Percentiles rank a stretch among this genome's conserved stretches.
Conservation (phyloP, 768 basidiomycete species). For the Exidia glandulosa region DNA sequence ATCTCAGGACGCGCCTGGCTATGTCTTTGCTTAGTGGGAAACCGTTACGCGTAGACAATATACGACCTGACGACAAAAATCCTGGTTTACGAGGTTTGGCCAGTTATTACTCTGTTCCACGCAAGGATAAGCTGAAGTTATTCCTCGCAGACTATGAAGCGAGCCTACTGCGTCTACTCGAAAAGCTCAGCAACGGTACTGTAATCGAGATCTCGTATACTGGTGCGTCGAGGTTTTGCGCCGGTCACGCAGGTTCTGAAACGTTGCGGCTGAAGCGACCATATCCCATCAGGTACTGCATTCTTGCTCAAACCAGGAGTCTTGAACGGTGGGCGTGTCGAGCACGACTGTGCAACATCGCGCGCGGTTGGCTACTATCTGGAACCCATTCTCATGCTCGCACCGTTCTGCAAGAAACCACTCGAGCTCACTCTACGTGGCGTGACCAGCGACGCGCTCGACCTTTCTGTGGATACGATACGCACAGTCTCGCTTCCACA, state of each 20-base stretch:
- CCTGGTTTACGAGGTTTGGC: constrained; percentile 94
- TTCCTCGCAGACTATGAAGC: constrained; percentile 71
- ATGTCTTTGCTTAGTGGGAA: constrained; percentile 87
- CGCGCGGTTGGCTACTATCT: constrained; percentile 91
- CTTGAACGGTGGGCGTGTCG: constrained; percentile 68
- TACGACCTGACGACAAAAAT: constrained; percentile 85
- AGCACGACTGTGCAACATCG: constrained; percentile 82
- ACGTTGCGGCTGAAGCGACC: constrained; percentile 47
- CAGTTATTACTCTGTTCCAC: neutral
- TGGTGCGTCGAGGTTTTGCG: constrained; percentile 49
- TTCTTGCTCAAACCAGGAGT: constrained; percentile 88
- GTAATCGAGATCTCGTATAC: constrained; percentile 94
- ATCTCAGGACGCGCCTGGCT: constrained; percentile 73
- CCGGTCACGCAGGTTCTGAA: neutral
- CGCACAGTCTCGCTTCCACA: constrained; percentile 82
- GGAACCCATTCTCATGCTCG: constrained; percentile 81
- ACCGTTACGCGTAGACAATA: constrained; percentile 71
- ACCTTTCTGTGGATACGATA: constrained; percentile 81
- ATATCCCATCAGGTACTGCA: constrained; percentile 68
- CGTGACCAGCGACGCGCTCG: constrained; percentile 85
- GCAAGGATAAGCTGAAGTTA: neutral
- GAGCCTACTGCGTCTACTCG: constrained; percentile 74
- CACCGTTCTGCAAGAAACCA: constrained; percentile 85
- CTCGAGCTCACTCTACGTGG: constrained; percentile 74
- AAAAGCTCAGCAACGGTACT: constrained; percentile 89